A percentile compares a stretch with the other conserved stretches of the same genome.
phyloP scores from a whole-genome alignment of 331 rosid species.

The Malus hybrid region DNA sequence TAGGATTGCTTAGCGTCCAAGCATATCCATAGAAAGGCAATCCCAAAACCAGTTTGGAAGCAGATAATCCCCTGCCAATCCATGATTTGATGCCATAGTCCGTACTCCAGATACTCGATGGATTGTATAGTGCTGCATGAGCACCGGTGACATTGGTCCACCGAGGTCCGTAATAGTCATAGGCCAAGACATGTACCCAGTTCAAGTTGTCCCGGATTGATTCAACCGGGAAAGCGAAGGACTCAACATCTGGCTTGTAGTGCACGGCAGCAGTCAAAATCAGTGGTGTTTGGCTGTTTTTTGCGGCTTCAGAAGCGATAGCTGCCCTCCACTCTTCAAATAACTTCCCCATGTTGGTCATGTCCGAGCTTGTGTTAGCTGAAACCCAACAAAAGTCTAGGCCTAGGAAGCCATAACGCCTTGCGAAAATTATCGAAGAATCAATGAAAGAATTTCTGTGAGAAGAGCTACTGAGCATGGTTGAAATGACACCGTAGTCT shows the following conservation, averaged over 20 bases:
- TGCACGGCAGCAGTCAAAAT: conserved; percentile 14
- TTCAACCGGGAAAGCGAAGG: conserved; percentile 22
- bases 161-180: conserved; percentile 30
- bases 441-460: conserved; percentile 23
- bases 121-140: conserved; percentile 42
- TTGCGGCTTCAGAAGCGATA: conserved; percentile 6
- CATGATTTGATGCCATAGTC: conserved; percentile 37
- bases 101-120: conserved; percentile 13
- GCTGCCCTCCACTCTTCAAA: no score
- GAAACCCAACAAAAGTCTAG: no score
- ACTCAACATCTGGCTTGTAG: conserved; percentile 2
- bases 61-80: conserved; percentile 13
- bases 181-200: conserved; percentile 41
- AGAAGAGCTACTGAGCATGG: conserved; percentile 3
- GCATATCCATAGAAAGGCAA: conserved; percentile 52
- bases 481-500: not conserved
- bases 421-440: conserved; percentile 21
- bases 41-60: conserved; percentile 33
- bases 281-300: not conserved
- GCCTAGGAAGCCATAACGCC: not conserved
- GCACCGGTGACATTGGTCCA: conserved; percentile 20
- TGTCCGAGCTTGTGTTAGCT: no score
- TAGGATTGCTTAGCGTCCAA: conserved; percentile 29
- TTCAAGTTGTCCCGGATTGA: conserved; percentile 32
- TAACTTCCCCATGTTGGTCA: no score